Evolutionary conservation across 148 eudicot species (phyloP).

Genomic region (Polygonum maritimum): DNA sequence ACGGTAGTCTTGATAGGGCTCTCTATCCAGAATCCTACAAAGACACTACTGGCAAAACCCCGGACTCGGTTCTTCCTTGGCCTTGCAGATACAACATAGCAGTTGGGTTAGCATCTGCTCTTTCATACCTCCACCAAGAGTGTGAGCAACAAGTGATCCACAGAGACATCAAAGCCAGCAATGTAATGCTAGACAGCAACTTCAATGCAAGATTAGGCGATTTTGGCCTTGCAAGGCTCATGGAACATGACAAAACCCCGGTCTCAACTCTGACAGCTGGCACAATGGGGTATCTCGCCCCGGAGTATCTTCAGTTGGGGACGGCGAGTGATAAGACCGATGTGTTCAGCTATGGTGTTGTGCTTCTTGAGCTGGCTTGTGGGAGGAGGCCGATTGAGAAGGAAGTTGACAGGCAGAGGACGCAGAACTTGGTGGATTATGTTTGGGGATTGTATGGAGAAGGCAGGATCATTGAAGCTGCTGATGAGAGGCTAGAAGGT

Average conservation of each 20-base stretch:
- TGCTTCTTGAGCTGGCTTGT: conserved; percentile 30
- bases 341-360: conserved; percentile 31
- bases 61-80: conserved; percentile 20
- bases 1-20: conserved; percentile 34
- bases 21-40: conserved; percentile 14
- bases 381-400: conserved; percentile 27
- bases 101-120: conserved; percentile 33
- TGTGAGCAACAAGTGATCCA: conserved; percentile 35
- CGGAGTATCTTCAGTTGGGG: conserved; percentile 26
- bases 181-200: conserved; percentile 26
- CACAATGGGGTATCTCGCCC: conserved; percentile 38
- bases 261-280: conserved; percentile 31
- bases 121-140: conserved; percentile 34
- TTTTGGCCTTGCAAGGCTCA: conserved; percentile 35
- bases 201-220: conserved; percentile 35
- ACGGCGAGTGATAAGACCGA: conserved; percentile 30
- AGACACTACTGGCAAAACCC: neutral
- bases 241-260: conserved; percentile 25
- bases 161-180: conserved; percentile 33
- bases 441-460: conserved; percentile 43
- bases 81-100: conserved; percentile 22
- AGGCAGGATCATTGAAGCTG: conserved; percentile 31
- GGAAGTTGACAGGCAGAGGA: neutral
- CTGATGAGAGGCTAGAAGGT: conserved; percentile 30
- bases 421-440: conserved; percentile 49